Evolutionary conservation across 176 grass and related monocot genomes (phyloP).

Genomic region (Triticum turgidum): DNA sequence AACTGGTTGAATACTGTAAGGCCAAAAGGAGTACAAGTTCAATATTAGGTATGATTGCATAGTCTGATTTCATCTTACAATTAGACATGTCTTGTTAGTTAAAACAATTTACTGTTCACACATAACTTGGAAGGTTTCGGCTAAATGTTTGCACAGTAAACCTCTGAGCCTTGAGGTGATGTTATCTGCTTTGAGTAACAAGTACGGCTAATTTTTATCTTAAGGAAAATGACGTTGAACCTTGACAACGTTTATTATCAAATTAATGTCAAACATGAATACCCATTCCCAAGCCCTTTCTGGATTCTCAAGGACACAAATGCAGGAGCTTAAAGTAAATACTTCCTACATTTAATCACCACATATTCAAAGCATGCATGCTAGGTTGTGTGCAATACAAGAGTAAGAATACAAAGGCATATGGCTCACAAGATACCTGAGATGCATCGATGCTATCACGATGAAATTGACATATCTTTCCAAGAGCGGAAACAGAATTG

Average conservation of each 20-base stretch:
- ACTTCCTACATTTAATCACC: neutral
- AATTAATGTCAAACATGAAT: neutral
- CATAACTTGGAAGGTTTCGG: neutral
- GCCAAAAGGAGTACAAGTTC: neutral
- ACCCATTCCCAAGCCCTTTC: neutral
- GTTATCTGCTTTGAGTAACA: neutral
- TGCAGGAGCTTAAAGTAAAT: neutral
- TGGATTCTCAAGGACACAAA: neutral
- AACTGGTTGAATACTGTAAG: neutral
- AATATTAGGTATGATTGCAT: neutral
- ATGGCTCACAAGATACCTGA: conserved; percentile 45
- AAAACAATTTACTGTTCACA: neutral
- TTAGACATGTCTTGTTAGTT: neutral
- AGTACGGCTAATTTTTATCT: neutral
- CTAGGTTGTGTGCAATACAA: neutral
- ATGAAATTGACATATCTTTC: conserved; percentile 79
- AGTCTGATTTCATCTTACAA: neutral
- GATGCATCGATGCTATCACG: conserved; percentile 69
- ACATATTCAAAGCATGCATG: neutral
- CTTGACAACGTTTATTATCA: neutral
- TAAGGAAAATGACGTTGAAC: neutral
- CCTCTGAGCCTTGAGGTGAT: neutral
- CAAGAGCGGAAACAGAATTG: conserved; percentile 87
- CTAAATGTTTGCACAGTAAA: neutral
- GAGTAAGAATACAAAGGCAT: conserved; percentile 21